Percentiles rank a stretch among this genome's conserved stretches.
These are phyloP conservation scores for Suillus plorans DNA, from an alignment of 768 basidiomycete genomes.

Conservation along the genomic window DNA sequence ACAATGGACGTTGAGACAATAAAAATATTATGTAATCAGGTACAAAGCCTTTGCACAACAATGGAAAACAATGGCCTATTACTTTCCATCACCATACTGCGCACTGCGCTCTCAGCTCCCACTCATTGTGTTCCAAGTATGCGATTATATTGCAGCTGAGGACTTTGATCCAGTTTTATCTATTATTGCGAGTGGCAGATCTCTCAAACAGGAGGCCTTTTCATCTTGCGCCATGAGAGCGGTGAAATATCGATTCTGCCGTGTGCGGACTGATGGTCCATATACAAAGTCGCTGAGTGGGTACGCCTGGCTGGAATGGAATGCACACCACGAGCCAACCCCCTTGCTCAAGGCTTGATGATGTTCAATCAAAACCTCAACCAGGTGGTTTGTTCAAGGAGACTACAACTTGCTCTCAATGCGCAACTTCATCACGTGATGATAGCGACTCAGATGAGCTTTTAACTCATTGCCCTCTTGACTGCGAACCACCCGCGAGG, in stretches of 20 bases:
- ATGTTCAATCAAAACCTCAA: neutral
- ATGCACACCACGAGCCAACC: neutral
- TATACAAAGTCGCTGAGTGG: neutral
- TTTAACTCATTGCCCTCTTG: neutral
- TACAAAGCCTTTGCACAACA: constrained; percentile 24
- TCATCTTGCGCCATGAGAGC: neutral
- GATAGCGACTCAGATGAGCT: neutral
- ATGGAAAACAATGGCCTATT: constrained; percentile 11
- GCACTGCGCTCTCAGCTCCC: neutral
- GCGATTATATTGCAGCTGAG: neutral
- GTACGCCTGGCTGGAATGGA: neutral
- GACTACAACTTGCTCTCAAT: neutral
- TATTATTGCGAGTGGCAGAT: neutral
- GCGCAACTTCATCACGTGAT: neutral
- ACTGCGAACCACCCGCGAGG: neutral
- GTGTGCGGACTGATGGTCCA: neutral
- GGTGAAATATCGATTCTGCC: neutral
- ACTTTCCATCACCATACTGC: neutral
- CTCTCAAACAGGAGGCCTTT: neutral
- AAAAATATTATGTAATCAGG: constrained; percentile 7
- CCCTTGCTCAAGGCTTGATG: neutral
- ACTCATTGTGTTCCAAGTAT: neutral
- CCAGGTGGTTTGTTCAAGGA: neutral
- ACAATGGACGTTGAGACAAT: constrained; percentile 12
- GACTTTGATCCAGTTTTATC: neutral